Percentiles rank a stretch among this genome's conserved stretches.
phyloP scores from a whole-genome alignment of 495 filamentous ascomycete genomes.

The Darksidea phi region DNA sequence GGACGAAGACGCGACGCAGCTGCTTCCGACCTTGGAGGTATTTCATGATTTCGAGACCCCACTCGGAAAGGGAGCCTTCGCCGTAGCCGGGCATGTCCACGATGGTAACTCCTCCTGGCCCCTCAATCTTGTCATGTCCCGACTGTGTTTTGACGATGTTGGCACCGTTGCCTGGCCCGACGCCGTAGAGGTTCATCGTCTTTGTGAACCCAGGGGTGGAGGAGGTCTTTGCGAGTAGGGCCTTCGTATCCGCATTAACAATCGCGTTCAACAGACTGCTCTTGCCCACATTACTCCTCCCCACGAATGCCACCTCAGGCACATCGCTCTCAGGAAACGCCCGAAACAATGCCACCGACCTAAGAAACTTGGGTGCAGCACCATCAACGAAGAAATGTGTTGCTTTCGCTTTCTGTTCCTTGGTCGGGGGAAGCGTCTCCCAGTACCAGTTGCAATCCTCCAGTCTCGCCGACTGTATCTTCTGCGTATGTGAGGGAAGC shows the following conservation, averaged over 20 bases:
- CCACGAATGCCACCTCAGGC: constrained; percentile 69
- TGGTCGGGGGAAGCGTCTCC: constrained; percentile 57
- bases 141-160: constrained; percentile 50
- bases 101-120: constrained; percentile 51
- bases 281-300: constrained; percentile 91
- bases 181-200: constrained; percentile 81
- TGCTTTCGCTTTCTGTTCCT: constrained; percentile 55
- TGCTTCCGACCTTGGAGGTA: constrained; percentile 71
- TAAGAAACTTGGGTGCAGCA: constrained; percentile 61
- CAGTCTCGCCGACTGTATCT: constrained; percentile 23
- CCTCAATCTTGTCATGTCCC: constrained; percentile 42
- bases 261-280: constrained; percentile 83
- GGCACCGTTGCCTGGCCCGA: constrained; percentile 50
- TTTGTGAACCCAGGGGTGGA: constrained; percentile 73
- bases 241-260: constrained; percentile 50
- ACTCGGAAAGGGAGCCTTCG: constrained; percentile 67
- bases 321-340: constrained; percentile 50
- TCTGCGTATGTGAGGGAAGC: constrained; percentile 14
- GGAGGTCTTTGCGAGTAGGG: constrained; percentile 60
- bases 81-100: constrained; percentile 97
- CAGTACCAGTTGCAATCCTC: constrained; percentile 55
- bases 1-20: constrained; percentile 75
- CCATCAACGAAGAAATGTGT: constrained; percentile 59
- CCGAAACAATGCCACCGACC: constrained; percentile 69
- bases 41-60: constrained; percentile 85